Evolutionary conservation across 2,329 filamentous ascomycete species (phyloP), one percentile per base, ranked within the genome.

Genomic region (Cercospora janseana): DNA sequence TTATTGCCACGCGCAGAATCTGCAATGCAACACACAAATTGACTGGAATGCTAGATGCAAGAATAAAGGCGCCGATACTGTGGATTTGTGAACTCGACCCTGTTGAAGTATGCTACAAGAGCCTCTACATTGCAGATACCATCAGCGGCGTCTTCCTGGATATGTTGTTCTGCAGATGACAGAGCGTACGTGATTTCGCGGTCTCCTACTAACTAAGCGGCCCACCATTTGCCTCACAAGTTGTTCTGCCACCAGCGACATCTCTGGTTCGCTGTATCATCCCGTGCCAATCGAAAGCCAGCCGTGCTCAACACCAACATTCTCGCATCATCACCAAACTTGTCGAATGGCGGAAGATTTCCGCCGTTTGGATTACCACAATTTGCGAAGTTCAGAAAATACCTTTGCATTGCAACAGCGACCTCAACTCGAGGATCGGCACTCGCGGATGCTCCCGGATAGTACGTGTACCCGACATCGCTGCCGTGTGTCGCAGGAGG

Each of bases 211-310:
- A n/a, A n/a, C n/a, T n/a, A n/a, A n/a, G n/a, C n/a, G n/a, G n/a
- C n/a, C n/a, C n/a, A n/a, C 31, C 31, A 34, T 13, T 6, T 34
- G 16, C 31, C 10, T 34, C 31, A 76, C 49, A 75, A 56, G 23
- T 66, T 73, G 61, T 75, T 71, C 66, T 80, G 76, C 78, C 77
- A 81, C 68, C 71, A 80, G 45, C 66, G 64, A 63, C 79, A 80
- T 55, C 78, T 68, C 29, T 57, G 58, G 58, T 75, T 78, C 6
- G 70, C 70, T 49, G 74, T 72, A 9, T 68, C 66, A 63, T 81
- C 78, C 52, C 52, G 66, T 31, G 67, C n/a, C 31, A 46, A 70
- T 61, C 16, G 61, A 13, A 47, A 28, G 3, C 50, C 54, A 3
- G 43, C 46, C 15, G 35, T 35, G 26, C 49, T 54, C 10, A 81